Conservation (phyloP, 768 basidiomycete genomes). For the Russula sp. region DNA sequence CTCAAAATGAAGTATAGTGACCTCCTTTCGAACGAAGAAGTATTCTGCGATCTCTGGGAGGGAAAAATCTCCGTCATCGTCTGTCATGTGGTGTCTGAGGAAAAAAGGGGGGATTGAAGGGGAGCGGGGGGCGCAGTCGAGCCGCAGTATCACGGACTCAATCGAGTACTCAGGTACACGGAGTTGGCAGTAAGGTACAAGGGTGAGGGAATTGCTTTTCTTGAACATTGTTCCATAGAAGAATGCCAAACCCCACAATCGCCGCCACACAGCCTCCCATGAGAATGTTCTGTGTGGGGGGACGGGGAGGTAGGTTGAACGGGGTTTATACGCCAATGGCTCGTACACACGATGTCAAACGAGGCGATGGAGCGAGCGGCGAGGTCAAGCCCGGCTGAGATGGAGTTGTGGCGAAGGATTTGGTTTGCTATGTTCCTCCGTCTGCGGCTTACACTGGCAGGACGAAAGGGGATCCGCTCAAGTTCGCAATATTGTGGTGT, state of each 20-base stretch:
- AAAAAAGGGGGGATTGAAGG: too few species aligned
- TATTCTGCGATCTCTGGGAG: constrained; percentile 65
- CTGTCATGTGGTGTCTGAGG: background rate
- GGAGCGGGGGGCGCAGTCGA: background rate
- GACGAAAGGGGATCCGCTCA: constrained; percentile 28
- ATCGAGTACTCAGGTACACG: constrained; percentile 74
- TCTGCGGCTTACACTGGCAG: background rate
- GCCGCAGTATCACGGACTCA: constrained; percentile 60
- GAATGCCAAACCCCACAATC: constrained; percentile 69
- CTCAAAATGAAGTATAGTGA: constrained; percentile 63
- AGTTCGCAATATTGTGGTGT: constrained; percentile 19
- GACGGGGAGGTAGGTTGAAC: background rate
- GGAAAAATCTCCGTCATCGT: background rate
- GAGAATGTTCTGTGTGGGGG: constrained; percentile 62
- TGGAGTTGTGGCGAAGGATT: constrained; percentile 82
- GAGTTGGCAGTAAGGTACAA: constrained; percentile 78
- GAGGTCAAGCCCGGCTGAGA: constrained; percentile 80
- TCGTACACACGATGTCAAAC: constrained; percentile 60
- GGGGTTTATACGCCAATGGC: background rate
- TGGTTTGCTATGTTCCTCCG: constrained; percentile 52
- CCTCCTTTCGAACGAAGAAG: constrained; percentile 62
- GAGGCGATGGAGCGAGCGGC: constrained; percentile 67
- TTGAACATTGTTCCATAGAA: constrained; percentile 73
- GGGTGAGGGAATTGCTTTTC: constrained; percentile 71
- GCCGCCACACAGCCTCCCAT: constrained; percentile 84